Base-by-base conservation (phyloP, 139 green algal species). In the Coelastrella sp. region DNA sequence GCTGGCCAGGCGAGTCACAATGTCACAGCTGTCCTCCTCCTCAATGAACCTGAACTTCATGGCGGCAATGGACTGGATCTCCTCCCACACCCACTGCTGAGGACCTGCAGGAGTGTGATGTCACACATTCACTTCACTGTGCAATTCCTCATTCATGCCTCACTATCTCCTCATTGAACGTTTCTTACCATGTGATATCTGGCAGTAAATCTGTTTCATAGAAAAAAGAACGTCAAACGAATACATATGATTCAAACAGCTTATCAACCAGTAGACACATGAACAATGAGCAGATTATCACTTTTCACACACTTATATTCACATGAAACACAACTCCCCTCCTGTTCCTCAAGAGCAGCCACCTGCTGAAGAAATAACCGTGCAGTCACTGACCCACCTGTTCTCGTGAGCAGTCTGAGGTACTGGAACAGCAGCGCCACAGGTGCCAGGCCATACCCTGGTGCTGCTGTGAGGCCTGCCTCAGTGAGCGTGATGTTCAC, bases 1-100 rank as follows among this genome's bases (percentile, higher is more conserved):
- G 66, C 74, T 72, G 7, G 95, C 94, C 63, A 99, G 92, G 6
- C 92, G 82, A 0, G 93, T 92, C 0, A 94, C 94, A 59, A 95
- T 97, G 65, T 99, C 96, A 58, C 94, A 93, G 8, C 95, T 93
- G 70, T 98, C 96, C 82, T 98, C 96, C 88, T 99, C 97, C 92
- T 99, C 97, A 49, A 96, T 59, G 78, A 83, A 98, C 78, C 88
- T 91, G 92, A 96, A 97, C 74, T 94, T 95, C 91, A 98, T 97
- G 49, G 95, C 91, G 3, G 94, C 91, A 7, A 99, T 96, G 25
- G 91, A 86, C 56, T 92, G 89, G 75, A 98, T 90, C 94, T 99
- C 98, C 14, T 95, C 76, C 87, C 94, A 99, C 68, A 98, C 96
- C 98, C 98, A 99, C 75, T 95, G 80, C 92, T 96, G 95, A 4